phyloP scores from a whole-genome alignment of 257 asterid genomes.

The Ballota nigra region DNA sequence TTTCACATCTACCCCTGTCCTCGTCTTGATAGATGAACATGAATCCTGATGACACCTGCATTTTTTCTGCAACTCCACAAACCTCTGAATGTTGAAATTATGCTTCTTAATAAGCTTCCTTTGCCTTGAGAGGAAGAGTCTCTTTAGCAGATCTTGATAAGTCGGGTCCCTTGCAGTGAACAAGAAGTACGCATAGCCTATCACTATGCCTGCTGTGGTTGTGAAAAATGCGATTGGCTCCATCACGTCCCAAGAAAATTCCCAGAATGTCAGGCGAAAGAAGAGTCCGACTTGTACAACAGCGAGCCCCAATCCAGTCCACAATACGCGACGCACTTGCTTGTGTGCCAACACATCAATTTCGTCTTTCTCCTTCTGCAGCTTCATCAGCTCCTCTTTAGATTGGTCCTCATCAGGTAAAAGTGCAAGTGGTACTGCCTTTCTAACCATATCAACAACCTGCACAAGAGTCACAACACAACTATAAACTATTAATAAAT shows the following conservation, averaged over 20 bases:
- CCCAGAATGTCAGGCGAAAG: constrained; percentile 96
- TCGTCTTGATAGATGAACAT: constrained; percentile 45
- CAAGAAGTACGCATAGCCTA: constrained; percentile 85
- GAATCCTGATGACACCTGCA: constrained; percentile 44
- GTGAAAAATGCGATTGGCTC: constrained; percentile 90
- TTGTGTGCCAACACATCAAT: constrained; percentile 71
- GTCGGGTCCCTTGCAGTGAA: constrained; percentile 85
- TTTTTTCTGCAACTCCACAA: constrained; percentile 70
- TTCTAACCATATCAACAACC: constrained; percentile 85
- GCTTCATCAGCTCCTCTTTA: constrained; percentile 57
- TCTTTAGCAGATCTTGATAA: constrained; percentile 71
- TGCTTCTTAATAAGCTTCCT: constrained; percentile 70
- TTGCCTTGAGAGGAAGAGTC: constrained; percentile 87
- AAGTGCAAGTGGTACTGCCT: constrained; percentile 75
- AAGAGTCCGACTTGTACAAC: constrained; percentile 72
- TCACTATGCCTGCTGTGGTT: constrained; percentile 65
- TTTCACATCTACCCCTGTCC: constrained; percentile 49
- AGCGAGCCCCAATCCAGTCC: constrained; percentile 67
- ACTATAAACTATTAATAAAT: background rate
- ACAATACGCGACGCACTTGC: constrained; percentile 80
- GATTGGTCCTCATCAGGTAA: constrained; percentile 63
- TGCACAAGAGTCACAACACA: constrained; percentile 20
- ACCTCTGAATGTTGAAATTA: constrained; percentile 67
- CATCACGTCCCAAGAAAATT: constrained; percentile 97
- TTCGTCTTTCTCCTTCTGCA: constrained; percentile 60